A percentile compares a stretch with the other conserved stretches of the same genome.
Conservation (phyloP, 345 rosid species). For the Garcia nutans region DNA sequence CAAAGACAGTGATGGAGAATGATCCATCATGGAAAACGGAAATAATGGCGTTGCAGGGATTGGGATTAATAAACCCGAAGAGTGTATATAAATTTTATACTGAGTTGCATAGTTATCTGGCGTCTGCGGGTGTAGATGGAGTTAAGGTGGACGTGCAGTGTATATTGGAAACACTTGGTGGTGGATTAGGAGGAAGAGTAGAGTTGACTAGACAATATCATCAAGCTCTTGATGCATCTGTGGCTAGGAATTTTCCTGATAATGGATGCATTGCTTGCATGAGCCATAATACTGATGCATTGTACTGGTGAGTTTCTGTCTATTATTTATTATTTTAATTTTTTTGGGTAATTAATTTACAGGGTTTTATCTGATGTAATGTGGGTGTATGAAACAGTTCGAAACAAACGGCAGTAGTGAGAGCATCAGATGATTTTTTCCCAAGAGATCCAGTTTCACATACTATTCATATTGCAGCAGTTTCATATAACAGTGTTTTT, state of each 20-base stretch:
- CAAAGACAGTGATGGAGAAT: constrained; percentile 68
- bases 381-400: constrained; percentile 47
- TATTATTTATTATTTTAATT: background rate
- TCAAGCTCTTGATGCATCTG: constrained; percentile 87
- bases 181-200: constrained; percentile 79
- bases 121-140: constrained; percentile 79
- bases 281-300: constrained; percentile 95
- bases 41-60: constrained; percentile 61
- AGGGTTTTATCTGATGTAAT: constrained; percentile 7
- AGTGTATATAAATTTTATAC: constrained; percentile 65
- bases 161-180: constrained; percentile 83
- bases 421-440: constrained; percentile 94
- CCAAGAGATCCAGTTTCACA: constrained; percentile 91
- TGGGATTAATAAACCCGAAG: constrained; percentile 80
- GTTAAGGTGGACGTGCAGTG: constrained; percentile 94
- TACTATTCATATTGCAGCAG: constrained; percentile 88
- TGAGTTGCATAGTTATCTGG: constrained; percentile 80
- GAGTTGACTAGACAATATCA: constrained; percentile 83
- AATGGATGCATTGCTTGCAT: constrained; percentile 95
- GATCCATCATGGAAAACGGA: constrained; percentile 88
- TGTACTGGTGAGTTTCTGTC: constrained; percentile 58
- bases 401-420: constrained; percentile 86
- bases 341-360: background rate
- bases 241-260: constrained; percentile 69
- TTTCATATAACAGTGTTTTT: constrained; percentile 83